Evolutionary conservation across 2,329 filamentous ascomycete genomes (phyloP).

Genomic region (Exophiala dermatitidis): DNA sequence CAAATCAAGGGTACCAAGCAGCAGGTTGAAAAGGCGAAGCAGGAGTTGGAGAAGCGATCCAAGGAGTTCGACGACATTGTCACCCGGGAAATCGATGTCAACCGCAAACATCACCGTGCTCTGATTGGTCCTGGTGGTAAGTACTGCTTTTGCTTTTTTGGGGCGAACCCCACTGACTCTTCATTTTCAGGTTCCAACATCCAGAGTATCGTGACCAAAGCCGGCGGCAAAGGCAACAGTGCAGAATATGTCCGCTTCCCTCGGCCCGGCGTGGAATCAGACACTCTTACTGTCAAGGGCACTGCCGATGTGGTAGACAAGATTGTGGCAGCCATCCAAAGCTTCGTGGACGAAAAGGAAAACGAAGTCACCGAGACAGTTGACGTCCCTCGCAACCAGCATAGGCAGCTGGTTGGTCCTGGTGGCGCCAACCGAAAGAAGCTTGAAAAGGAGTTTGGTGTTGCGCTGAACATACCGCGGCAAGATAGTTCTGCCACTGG

Average conservation of each 20-base stretch:
- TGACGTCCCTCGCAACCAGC: constrained; percentile 83
- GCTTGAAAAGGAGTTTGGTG: constrained; percentile 77
- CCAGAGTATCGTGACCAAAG: constrained; percentile 74
- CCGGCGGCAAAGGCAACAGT: constrained; percentile 82
- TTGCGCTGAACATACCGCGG: constrained; percentile 83
- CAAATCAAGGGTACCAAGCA: constrained; percentile 86
- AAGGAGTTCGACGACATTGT: constrained; percentile 87
- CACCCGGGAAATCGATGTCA: constrained; percentile 75
- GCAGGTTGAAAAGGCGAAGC: constrained; percentile 86
- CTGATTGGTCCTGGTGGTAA: constrained; percentile 84
- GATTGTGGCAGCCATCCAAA: constrained; percentile 73
- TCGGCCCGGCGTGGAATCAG: constrained; percentile 73
- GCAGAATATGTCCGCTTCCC: constrained; percentile 93
- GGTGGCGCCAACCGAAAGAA: constrained; percentile 80
- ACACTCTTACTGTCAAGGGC: constrained; percentile 81
- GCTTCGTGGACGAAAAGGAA: constrained; percentile 74
- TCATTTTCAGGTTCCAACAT: constrained; percentile 64
- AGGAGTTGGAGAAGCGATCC: constrained; percentile 77
- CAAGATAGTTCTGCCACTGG: constrained; percentile 77
- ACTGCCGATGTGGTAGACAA: constrained; percentile 77
- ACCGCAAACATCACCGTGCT: constrained; percentile 84
- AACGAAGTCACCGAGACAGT: constrained; percentile 71
- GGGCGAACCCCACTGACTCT: constrained; percentile 1
- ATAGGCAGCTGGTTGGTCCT: constrained; percentile 82
- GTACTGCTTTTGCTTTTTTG: constrained; percentile 29